Evolutionary conservation across 805 yeast species (phyloP), one percentile per base, ranked within the genome.

Genomic region (Candida dajiaensis): DNA sequence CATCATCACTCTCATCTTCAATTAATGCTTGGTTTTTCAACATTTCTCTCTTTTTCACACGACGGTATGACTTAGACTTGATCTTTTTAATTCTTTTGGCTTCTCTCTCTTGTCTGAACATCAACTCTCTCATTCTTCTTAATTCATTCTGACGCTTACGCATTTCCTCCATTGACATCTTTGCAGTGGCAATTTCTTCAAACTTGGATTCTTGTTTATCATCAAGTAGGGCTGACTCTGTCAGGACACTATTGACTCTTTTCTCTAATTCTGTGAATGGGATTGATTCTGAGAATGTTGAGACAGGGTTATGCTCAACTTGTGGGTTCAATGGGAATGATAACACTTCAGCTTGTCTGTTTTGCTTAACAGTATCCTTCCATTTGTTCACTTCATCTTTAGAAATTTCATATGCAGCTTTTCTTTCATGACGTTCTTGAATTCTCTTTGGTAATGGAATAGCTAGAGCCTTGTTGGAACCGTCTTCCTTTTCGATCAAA

Each of bases 61-160:
- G 84, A 57, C 87, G 86, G 67, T 82, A 94, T 1, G 89, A 76
- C 67, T 92, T 94, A 35, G 97, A 89, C 66, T 94, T 94, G 66
- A 94, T 94, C 70, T 92, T 94, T 71, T 92, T 92, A 59, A 94
- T 75, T 57, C 99, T 78, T 66, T 80, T 89, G 10, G 98, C 90
- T 59, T 87, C 83, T 61, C 83, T 78, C 69, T 92, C 97, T 58
- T 92, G 97, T 58, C 98, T 77, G 70, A 89, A 94, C 96, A 92
- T 88, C 52, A 92, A 76, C 62, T 94, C 99, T 53, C 99, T 78
- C 97, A 89, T 89, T 59, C 85, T 68, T 55, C 98, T 78, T 55
- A 92, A 73, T 66, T 92, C 96, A 49, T 80, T 78, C 8, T 94
- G 83, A 49, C 95, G 76, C 62, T 81, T 80, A 46, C 71, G 69